These are phyloP conservation scores for Fusarium sp. DNA, from an alignment of 2,329 filamentous ascomycete species.

Conservation along the genomic window DNA sequence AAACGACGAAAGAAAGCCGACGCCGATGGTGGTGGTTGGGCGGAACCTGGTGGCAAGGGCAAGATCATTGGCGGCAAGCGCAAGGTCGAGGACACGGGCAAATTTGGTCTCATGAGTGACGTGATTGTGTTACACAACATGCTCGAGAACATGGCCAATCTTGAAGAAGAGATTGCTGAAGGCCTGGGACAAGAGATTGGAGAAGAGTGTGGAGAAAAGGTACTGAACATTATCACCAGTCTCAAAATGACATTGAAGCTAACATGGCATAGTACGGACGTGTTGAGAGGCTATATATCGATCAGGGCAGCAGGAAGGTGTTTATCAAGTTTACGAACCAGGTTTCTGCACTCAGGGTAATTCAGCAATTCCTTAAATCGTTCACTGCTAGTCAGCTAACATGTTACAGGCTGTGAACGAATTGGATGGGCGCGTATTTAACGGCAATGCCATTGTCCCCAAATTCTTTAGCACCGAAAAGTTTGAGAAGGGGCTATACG, in stretches of 20 bases:
- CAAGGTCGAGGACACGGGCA: constrained; percentile 57
- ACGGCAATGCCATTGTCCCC: constrained; percentile 85
- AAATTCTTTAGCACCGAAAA: constrained; percentile 84
- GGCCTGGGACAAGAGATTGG: constrained; percentile 93
- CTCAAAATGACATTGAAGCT: constrained; percentile 5
- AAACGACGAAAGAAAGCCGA: constrained; percentile 85
- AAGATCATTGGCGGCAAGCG: constrained; percentile 84
- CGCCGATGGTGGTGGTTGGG: constrained; percentile 82
- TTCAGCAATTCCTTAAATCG: constrained; percentile 34
- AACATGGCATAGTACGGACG: constrained; percentile 74
- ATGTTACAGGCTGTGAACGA: constrained; percentile 82
- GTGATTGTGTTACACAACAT: constrained; percentile 88
- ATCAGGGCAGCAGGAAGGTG: constrained; percentile 74
- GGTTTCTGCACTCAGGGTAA: constrained; percentile 84
- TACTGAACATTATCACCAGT: constrained; percentile 43
- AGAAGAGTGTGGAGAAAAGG: constrained; percentile 88
- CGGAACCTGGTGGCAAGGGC: constrained; percentile 75
- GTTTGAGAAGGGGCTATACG: constrained; percentile 78
- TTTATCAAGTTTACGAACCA: constrained; percentile 94
- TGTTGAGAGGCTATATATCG: constrained; percentile 83
- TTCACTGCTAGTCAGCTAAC: constrained; percentile 5
- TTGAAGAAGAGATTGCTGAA: constrained; percentile 80
- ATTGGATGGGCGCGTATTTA: constrained; percentile 87
- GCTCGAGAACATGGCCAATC: constrained; percentile 83
- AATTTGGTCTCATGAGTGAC: constrained; percentile 80